These are phyloP conservation scores for Lentinus tigrinus DNA, from an alignment of 768 basidiomycete genomes.

Conservation along the genomic window DNA sequence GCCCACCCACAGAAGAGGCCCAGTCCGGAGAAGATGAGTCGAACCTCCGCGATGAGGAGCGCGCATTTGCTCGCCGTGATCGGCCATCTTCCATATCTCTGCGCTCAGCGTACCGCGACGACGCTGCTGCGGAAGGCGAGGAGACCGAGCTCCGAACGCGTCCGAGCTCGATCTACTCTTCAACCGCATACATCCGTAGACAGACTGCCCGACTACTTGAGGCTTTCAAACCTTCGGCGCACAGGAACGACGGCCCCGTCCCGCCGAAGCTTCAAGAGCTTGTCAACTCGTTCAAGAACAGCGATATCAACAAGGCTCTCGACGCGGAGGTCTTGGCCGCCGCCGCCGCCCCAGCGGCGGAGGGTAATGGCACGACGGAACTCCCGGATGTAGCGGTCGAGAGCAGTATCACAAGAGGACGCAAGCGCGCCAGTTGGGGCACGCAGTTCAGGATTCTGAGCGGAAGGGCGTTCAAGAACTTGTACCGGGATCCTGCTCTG, in stretches of 20 bases:
- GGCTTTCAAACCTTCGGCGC: slow-evolving; percentile 43
- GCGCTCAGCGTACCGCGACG: slow-evolving; percentile 32
- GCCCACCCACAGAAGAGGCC: slow-evolving; percentile 25
- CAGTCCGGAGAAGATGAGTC: slow-evolving; percentile 37
- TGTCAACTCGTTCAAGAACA: slow-evolving; percentile 69
- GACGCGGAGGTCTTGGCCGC: slow-evolving; percentile 58
- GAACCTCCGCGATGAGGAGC: slow-evolving; percentile 70
- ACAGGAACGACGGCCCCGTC: slow-evolving; percentile 34
- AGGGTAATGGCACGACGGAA: slow-evolving; percentile 36
- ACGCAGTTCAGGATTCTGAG: slow-evolving; percentile 95
- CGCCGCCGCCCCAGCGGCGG: slow-evolving; percentile 23
- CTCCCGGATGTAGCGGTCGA: slow-evolving; percentile 70
- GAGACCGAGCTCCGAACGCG: slow-evolving; percentile 55
- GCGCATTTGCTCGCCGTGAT: slow-evolving; percentile 38
- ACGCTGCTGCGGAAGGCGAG: slow-evolving; percentile 34
- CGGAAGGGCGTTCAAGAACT: slow-evolving; percentile 95
- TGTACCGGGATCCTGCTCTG: slow-evolving; percentile 92
- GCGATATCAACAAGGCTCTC: slow-evolving; percentile 63
- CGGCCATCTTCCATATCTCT: slow-evolving; percentile 33
- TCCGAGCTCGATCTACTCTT: slow-evolving; percentile 41
- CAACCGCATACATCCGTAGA: slow-evolving; percentile 54
- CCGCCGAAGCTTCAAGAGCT: slow-evolving; percentile 65
- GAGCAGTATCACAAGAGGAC: slow-evolving; percentile 63
- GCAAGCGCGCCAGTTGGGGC: slow-evolving; percentile 79
- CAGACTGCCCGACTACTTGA: slow-evolving; percentile 77